These are phyloP conservation scores for Fomitopsis betulina DNA, from an alignment of 1,284 basidiomycete genomes.

Conservation along the genomic window DNA sequence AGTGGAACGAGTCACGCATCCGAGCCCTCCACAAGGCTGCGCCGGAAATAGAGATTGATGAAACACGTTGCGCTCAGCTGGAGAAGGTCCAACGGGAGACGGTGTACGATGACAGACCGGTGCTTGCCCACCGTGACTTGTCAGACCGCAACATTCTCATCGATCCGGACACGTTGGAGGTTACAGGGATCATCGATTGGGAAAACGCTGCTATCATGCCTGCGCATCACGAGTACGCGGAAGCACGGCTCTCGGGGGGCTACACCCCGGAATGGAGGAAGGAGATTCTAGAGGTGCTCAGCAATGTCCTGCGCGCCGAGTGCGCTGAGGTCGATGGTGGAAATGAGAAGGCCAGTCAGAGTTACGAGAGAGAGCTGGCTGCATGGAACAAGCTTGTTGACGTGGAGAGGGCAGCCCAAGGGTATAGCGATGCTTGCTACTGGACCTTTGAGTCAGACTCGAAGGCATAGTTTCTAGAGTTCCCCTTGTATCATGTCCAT, in stretches of 20 bases:
- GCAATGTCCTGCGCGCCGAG: background rate
- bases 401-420: background rate
- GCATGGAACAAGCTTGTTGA: background rate
- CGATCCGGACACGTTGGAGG: conserved; percentile 10
- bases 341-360: background rate
- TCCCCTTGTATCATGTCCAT: too few species aligned
- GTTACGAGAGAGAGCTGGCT: background rate
- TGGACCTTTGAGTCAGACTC: background rate
- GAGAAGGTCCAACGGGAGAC: conserved; percentile 3
- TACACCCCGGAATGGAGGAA: background rate
- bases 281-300: background rate
- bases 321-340: background rate
- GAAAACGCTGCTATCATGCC: conserved; percentile 7
- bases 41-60: background rate
- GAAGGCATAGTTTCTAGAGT: too few species aligned
- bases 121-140: conserved; percentile 24
- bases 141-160: conserved; percentile 21
- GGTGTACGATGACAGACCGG: conserved; percentile 9
- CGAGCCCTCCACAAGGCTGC: background rate
- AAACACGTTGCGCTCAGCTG: background rate
- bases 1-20: conserved; percentile 9
- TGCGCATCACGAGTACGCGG: conserved; percentile 6
- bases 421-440: background rate
- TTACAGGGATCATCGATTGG: conserved; percentile 10
- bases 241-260: background rate